Conservation (phyloP, 225 moss, liverwort and hornwort genomes). For the Ulota crispa region DNA sequence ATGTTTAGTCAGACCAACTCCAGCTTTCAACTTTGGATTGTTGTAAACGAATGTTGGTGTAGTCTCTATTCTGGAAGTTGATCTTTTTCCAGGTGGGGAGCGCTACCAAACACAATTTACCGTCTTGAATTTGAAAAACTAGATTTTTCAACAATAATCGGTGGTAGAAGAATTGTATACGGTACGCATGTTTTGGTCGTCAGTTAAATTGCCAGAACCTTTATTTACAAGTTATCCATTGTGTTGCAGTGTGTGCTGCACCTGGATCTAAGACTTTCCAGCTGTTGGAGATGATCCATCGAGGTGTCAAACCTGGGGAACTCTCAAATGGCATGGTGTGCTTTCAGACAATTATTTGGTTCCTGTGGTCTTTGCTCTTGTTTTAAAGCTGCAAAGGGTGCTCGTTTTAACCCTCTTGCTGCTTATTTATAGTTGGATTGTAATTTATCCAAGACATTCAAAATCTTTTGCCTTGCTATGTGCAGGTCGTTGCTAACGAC, state of each 20-base stretch:
- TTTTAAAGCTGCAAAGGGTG: not conserved
- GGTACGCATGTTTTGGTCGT: not conserved
- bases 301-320: constrained; percentile 64
- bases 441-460: not conserved
- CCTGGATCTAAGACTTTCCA: constrained; percentile 97
- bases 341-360: not conserved
- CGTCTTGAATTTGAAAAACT: not conserved
- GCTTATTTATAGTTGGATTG: not conserved
- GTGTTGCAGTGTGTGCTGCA: constrained; percentile 84
- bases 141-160: not conserved
- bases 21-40: constrained; percentile 5
- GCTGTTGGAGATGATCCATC: constrained; percentile 90
- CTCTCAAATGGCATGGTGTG: constrained; percentile 82
- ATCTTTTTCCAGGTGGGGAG: not conserved
- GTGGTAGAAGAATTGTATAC: not conserved
- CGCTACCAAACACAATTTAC: not conserved
- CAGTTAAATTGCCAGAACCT: not conserved
- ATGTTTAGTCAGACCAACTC: not conserved
- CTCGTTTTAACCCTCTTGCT: not conserved
- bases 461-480: constrained; percentile 18
- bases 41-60: not conserved
- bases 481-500: constrained; percentile 87
- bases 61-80: not conserved
- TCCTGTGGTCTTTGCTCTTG: not conserved
- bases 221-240: not conserved